Evolutionary conservation across 768 basidiomycete genomes (phyloP), one percentile per base, ranked within the genome.

Genomic region (Amanita rubescens): DNA sequence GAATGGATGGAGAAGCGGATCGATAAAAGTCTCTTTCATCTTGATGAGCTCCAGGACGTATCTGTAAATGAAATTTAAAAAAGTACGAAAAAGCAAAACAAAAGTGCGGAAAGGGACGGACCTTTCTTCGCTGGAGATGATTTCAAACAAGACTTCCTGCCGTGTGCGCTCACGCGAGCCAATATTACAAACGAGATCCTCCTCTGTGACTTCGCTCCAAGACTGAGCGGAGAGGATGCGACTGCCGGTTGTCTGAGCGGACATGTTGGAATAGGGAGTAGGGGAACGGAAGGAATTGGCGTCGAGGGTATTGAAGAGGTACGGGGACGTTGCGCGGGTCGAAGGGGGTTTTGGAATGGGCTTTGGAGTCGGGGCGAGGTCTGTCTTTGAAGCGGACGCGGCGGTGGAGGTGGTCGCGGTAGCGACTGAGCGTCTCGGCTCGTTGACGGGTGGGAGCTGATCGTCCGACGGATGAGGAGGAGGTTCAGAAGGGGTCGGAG

Each of bases 61-160:
- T 82, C 94, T 96, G 27, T 49, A 32, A 42, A 51, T 54, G 57
- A 61, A 17, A 44, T 30, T 30, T 3, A 30, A 8, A 30, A 14
- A 48, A 51, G 37, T n/a, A n/a, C n/a, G n/a, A n/a, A n/a, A n/a
- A n/a, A n/a, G n/a, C n/a, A n/a, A n/a, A n/a, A n/a, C n/a, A n/a
- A n/a, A n/a, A n/a, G n/a, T n/a, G n/a, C n/a, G 45, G 25, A 42
- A 27, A 41, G 34, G 14, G 22, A 69, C 80, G 48, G 62, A 91
- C 90, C 94, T 83, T 67, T 97, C 93, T 71, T 97, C 94, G 59
- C 90, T 93, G 27, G 89, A 87, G 46, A 97, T 93, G 59, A 97
- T 97, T 73, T 97, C 94, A 75, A 92, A 96, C 24, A 97, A 69
- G 5, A 97, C 94, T 71, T 97, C 94, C 68, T 97, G 94, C 49